Percentiles rank a stretch among this genome's conserved stretches.
These are phyloP conservation scores for Trametes coccinea DNA, from an alignment of 768 basidiomycete genomes.

Conservation along the genomic window DNA sequence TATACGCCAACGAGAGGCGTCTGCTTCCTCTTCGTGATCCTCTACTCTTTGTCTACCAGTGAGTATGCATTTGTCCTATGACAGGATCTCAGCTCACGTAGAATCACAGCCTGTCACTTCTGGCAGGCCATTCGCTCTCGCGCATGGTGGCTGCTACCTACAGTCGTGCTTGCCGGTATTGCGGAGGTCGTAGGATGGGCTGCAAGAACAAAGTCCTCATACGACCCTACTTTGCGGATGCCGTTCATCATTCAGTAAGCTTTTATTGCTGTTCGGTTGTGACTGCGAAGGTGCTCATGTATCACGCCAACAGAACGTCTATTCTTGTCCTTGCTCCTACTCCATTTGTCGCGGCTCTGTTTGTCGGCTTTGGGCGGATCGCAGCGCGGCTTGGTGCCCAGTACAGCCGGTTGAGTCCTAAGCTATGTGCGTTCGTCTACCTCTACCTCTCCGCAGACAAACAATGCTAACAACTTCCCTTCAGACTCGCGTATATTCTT, in stretches of 20 bases:
- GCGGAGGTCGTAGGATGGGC: slow-evolving; percentile 22
- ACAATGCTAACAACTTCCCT: no score
- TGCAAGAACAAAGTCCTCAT: slow-evolving; percentile 13
- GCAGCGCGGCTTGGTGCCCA: slow-evolving; percentile 43
- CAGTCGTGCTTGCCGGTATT: slow-evolving; percentile 12
- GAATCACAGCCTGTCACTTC: slow-evolving; percentile 5
- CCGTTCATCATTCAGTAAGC: slow-evolving; percentile 23
- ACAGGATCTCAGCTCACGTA: neutral
- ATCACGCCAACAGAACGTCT: slow-evolving; percentile 3
- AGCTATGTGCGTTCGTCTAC: slow-evolving; percentile 22
- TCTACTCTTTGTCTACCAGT: slow-evolving; percentile 16
- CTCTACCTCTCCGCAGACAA: no score
- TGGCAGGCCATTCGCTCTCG: slow-evolving; percentile 12
- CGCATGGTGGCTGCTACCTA: slow-evolving; percentile 21
- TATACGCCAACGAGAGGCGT: slow-evolving; percentile 16
- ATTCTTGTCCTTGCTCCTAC: slow-evolving; percentile 40
- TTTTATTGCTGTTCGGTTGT: neutral
- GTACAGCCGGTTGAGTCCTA: slow-evolving; percentile 51
- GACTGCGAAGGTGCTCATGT: slow-evolving; percentile 25
- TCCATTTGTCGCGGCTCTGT: slow-evolving; percentile 56
- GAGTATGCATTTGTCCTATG: neutral
- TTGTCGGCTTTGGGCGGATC: slow-evolving; percentile 52
- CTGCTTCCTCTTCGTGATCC: slow-evolving; percentile 15
- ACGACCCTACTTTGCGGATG: slow-evolving; percentile 8
- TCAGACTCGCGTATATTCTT: slow-evolving; percentile 33